These are phyloP conservation scores for Poteriospumella lacustris DNA, from an alignment of 108 stramenopile genomes.

Conservation along the genomic window DNA sequence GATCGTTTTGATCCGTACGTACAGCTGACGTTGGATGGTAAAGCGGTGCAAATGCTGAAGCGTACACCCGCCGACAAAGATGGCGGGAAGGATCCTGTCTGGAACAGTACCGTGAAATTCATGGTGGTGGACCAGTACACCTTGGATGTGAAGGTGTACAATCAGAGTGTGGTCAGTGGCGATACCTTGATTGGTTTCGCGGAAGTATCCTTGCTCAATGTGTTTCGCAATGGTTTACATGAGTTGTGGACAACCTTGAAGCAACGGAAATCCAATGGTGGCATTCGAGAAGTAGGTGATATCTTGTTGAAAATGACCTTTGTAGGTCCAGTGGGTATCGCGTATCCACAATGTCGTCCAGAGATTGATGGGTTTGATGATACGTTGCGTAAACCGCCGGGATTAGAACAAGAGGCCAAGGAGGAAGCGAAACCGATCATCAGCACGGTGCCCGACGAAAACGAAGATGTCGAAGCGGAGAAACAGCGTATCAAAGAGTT, in stretches of 20 bases:
- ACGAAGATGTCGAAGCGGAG: not conserved
- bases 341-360: constrained; percentile 64
- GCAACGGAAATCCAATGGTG: constrained; percentile 30
- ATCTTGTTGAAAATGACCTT: constrained; percentile 57
- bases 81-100: constrained; percentile 43
- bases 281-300: constrained; percentile 43
- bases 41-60: constrained; percentile 28
- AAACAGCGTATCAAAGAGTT: not conserved
- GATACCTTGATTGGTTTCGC: constrained; percentile 58
- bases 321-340: constrained; percentile 53
- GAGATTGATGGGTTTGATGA: constrained; percentile 61
- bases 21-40: constrained; percentile 49
- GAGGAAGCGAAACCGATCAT: not conserved
- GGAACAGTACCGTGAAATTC: constrained; percentile 42
- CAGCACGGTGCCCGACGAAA: constrained; percentile 12
- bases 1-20: constrained; percentile 54
- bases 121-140: constrained; percentile 64
- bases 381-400: constrained; percentile 21
- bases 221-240: constrained; percentile 57
- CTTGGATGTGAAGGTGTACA: constrained; percentile 58
- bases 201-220: constrained; percentile 56
- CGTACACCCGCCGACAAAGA: constrained; percentile 57
- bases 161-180: constrained; percentile 51
- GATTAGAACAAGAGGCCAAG: not conserved
- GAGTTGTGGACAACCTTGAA: constrained; percentile 51